Evolutionary conservation across 306 rosid genomes (phyloP), one percentile per base, ranked within the genome.

Genomic region (Rubus idaeus): DNA sequence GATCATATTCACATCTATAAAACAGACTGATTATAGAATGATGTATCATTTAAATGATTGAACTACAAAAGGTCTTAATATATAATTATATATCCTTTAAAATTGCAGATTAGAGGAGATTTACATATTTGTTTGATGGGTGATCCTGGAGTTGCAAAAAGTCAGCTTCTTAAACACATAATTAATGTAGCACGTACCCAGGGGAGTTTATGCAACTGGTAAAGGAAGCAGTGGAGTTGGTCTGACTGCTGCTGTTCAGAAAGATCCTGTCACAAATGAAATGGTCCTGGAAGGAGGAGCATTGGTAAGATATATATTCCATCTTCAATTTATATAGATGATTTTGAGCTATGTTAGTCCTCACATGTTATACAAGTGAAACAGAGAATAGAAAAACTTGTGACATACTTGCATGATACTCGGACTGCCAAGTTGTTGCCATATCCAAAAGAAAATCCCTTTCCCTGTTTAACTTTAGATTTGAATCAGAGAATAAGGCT

Each of bases 191-290:
- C 99, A 41, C n/a, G n/a, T n/a, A n/a, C 98, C 98, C 23, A 89
- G 99, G 84, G 99, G 96, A 68, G 94, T 92, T 75, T 92, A 96
- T 84, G 93, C 99, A 49, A 96, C 99, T 60, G 98, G 99, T 76
- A 96, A 80, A 85, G 99, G 98, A 79, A 96, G 99, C 86, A 96
- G 99, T 88, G 99, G 98, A 47, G 98, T 96, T 83, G 99, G 98
- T 84, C 90, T 96, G 75, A 96, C 98, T 78, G 99, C 99, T 82
- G 99, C 99, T 73, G 98, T 96, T 81, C 97, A 91, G 91, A 96
- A 86, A 90, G 99, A 93, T 87, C 97, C 97, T 14, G 97, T 96
- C 78, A 93, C 99, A 80, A 92, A 91, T 89, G 99, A 92, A 90
- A 86, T 96, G 91, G 99, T 96, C 76, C 89, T 95, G 73, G 99